Evolutionary conservation across 768 basidiomycete species (phyloP).

Genomic region (Cyclocybe aegerita): DNA sequence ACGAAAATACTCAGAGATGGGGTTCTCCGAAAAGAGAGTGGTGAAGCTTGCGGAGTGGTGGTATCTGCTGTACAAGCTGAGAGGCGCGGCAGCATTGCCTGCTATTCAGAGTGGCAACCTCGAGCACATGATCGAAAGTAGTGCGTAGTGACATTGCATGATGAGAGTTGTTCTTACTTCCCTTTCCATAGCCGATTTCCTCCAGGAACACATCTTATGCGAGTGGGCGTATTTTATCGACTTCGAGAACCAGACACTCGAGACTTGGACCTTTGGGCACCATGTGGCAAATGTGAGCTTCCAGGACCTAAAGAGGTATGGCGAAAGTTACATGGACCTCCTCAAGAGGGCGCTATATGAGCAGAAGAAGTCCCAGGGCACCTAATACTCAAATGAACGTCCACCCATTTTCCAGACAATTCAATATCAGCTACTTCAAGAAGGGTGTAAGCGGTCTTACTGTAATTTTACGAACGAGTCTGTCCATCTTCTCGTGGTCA

Average conservation of each 20-base stretch:
- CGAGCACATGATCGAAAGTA: neutral
- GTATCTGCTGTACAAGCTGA: neutral
- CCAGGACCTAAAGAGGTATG: too few species aligned
- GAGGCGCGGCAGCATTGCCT: neutral
- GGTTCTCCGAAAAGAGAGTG: neutral
- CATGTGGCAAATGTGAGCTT: too few species aligned
- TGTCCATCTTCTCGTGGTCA: too few species aligned
- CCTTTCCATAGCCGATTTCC: neutral
- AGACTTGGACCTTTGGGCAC: neutral
- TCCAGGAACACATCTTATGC: neutral
- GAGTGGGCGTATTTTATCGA: neutral
- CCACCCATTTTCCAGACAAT: too few species aligned
- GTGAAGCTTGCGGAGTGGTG: neutral
- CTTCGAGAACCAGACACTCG: neutral
- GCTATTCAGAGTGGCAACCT: neutral
- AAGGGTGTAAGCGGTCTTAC: too few species aligned
- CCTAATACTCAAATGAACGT: too few species aligned
- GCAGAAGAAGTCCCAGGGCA: too few species aligned
- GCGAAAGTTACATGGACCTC: too few species aligned
- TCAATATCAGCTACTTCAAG: too few species aligned
- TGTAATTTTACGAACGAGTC: too few species aligned
- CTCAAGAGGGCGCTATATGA: too few species aligned
- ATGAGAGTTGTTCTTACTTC: neutral
- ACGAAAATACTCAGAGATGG: neutral
- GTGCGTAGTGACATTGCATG: neutral